These are phyloP conservation scores for Fusarium sp. DNA, from an alignment of 2,329 filamentous ascomycete genomes.

Conservation along the genomic window DNA sequence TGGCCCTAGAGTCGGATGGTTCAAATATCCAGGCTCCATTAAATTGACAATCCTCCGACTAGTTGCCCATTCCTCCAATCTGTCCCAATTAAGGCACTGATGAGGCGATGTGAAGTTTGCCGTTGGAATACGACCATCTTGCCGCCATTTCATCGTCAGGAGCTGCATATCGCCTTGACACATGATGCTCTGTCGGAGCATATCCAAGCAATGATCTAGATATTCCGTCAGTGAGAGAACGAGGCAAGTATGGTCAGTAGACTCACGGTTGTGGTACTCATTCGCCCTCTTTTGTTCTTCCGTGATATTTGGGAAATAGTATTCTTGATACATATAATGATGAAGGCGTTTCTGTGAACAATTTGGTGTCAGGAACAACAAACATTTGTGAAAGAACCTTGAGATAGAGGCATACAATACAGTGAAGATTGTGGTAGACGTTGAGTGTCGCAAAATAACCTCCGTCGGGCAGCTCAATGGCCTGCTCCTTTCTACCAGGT, in stretches of 20 bases:
- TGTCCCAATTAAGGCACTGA: neutral
- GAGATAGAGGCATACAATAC: neutral
- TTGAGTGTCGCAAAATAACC: neutral
- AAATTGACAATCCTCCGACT: neutral
- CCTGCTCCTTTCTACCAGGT: neutral
- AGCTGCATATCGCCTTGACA: neutral
- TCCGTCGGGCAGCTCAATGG: neutral
- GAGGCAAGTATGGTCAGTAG: accelerated
- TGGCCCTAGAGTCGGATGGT: neutral
- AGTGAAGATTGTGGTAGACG: neutral
- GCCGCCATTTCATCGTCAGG: neutral
- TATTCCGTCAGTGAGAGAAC: accelerated
- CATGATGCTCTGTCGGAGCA: neutral
- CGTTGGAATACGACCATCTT: neutral
- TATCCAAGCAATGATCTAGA: neutral
- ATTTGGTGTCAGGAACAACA: neutral
- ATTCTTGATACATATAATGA: neutral
- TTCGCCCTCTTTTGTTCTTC: neutral
- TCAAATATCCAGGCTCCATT: neutral
- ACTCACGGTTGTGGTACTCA: neutral
- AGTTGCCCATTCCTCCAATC: neutral
- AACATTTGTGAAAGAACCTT: no score
- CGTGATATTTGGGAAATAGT: neutral
- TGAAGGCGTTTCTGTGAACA: neutral
- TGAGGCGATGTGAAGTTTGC: neutral